Evolutionary conservation across 2,329 filamentous ascomycete genomes (phyloP), one percentile per base, ranked within the genome.

Genomic region (Colletotrichum sp.): DNA sequence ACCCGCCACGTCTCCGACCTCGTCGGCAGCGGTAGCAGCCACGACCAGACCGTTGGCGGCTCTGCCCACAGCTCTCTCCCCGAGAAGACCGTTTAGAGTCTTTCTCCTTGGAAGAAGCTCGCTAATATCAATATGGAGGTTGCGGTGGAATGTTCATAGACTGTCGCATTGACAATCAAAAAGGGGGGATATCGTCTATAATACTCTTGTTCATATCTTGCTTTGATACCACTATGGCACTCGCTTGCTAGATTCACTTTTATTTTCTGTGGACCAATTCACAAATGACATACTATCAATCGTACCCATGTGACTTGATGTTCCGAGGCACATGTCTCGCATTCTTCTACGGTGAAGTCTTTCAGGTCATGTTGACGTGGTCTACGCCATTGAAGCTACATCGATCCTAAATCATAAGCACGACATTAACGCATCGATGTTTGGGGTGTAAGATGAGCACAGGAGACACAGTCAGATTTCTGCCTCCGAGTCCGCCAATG

Each of bases 1-100:
- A 87, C 86, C 54, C 87, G 89, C 69, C 93, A 96, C 78, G 90
- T 95, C 69, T 84, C 82, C 73, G 87, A 85, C 47, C 75, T 77
- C n/a, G 58, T 77, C 5, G 68, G 71, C 11, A 51, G 31, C 68
- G 51, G 68, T 34, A 66, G 68, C 38, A 57, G 59, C 63, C 62
- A 72, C 15, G 72, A 66, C 5, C 70, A 58, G 15, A 38, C 58
- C n/a, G 64, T 70, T 2, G 55, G 59, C 5, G 70, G 73, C 58
- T 76, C 73, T 15, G 75, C 75, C 11, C 73, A 76, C 70, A 71
- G 73, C 67, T 75, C 75, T 11, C 62, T 75, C 29, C 66, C 70
- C 5, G 75, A 76, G 73, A 76, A 76, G 73, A 72, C 72, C 21
- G 72, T 71, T 21, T 74, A 47, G n/a, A 21, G 18, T 16, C 6